Percentiles rank a stretch among this genome's conserved stretches.
Evolutionary conservation across 192 early-diverging fungal genomes (phyloP).

Genomic region (Entomortierella parvispora): DNA sequence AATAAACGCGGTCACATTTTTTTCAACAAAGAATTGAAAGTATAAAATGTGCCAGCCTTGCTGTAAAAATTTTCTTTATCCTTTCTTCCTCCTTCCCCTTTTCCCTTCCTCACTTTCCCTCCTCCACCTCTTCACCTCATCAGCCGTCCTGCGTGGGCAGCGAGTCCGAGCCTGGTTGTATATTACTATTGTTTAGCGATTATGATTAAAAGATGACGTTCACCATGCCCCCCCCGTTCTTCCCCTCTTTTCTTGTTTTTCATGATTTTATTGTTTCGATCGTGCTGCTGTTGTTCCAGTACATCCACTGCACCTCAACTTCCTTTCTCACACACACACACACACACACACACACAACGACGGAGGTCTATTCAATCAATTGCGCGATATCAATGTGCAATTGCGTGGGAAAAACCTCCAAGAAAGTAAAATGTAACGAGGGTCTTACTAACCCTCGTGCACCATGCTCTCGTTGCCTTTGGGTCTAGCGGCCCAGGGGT

Average conservation of each 20-base stretch:
- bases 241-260: not conserved
- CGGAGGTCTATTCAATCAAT: slow-evolving; percentile 52
- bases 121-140: not conserved
- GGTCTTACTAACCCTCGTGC: slow-evolving; percentile 50
- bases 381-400: slow-evolving; percentile 50
- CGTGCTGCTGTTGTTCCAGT: too few species aligned
- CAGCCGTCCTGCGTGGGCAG: not conserved
- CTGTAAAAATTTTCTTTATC: slow-evolving; percentile 14
- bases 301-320: not conserved
- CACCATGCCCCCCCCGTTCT: too few species aligned
- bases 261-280: not conserved
- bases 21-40: not conserved
- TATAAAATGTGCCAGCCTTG: slow-evolving; percentile 8
- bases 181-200: too few species aligned
- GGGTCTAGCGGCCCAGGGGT: slow-evolving; percentile 11
- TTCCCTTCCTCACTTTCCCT: not conserved
- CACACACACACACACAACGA: slow-evolving; percentile 21
- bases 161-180: not conserved
- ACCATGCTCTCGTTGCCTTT: slow-evolving; percentile 31
- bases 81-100: not conserved
- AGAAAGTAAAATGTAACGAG: slow-evolving; percentile 49
- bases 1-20: not conserved
- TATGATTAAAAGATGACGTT: too few species aligned
- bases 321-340: not conserved
- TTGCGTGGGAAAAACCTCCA: slow-evolving; percentile 50